Evolutionary conservation across 345 rosid genomes (phyloP).

Genomic region (Sisymbrium altissimum): DNA sequence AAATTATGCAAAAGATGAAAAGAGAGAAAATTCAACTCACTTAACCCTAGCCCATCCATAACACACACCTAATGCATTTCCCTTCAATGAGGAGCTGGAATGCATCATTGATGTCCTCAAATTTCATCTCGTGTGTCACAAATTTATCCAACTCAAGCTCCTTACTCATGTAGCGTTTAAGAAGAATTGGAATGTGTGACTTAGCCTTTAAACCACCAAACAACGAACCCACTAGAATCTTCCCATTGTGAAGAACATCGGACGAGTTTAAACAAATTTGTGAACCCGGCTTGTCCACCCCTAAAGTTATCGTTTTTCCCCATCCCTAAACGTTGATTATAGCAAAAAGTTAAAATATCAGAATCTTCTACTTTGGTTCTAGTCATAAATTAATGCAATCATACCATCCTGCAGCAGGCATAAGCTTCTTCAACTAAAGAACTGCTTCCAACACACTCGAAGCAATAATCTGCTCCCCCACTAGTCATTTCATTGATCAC

Average conservation of each 20-base stretch:
- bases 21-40: conserved; percentile 10
- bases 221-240: conserved; percentile 55
- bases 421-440: conserved; percentile 57
- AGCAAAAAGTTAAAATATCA: background rate
- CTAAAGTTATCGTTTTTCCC: conserved; percentile 80
- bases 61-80: conserved; percentile 64
- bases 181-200: conserved; percentile 71
- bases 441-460: conserved; percentile 67
- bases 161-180: conserved; percentile 62
- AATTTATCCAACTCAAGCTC: conserved; percentile 73
- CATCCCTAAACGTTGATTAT: conserved; percentile 54
- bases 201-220: conserved; percentile 87
- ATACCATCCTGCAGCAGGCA: conserved; percentile 68
- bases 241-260: conserved; percentile 61
- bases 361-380: background rate
- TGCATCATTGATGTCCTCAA: conserved; percentile 72
- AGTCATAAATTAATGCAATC: background rate
- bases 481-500: conserved; percentile 67
- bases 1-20: background rate
- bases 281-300: conserved; percentile 73
- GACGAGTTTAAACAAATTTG: conserved; percentile 41
- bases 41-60: conserved; percentile 62
- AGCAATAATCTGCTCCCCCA: conserved; percentile 84
- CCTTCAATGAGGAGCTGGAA: conserved; percentile 59
- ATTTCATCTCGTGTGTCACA: conserved; percentile 71